Evolutionary conservation across 768 basidiomycete species (phyloP).

Genomic region (Chlorophyllum brunneum): DNA sequence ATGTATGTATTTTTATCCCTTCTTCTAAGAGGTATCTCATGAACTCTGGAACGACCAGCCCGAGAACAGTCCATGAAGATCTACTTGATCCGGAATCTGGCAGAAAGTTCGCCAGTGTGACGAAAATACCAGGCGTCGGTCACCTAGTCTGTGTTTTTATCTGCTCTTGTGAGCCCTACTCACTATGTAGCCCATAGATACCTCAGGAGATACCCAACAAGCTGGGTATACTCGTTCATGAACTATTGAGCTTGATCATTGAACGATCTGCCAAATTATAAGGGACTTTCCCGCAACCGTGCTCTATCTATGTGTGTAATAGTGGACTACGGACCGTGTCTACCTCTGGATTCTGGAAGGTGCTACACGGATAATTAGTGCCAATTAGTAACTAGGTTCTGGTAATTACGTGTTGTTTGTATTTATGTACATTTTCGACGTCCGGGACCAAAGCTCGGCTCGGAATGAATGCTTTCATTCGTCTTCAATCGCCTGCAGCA

Average conservation of each 20-base stretch:
- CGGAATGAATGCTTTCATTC: not conserved
- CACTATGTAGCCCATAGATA: conserved; percentile 7
- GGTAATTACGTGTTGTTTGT: too few species aligned
- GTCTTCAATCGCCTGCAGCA: not conserved
- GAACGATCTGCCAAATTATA: conserved; percentile 2
- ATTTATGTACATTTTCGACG: too few species aligned
- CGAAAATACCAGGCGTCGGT: conserved; percentile 23
- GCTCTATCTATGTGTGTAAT: too few species aligned
- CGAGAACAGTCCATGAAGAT: conserved; percentile 30
- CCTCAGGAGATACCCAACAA: conserved; percentile 14
- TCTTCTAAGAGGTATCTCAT: not conserved
- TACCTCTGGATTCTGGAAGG: too few species aligned
- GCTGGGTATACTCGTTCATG: conserved; percentile 9
- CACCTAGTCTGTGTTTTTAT: conserved; percentile 24
- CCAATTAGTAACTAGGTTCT: too few species aligned
- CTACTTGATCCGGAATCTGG: conserved; percentile 31
- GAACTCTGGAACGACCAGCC: conserved; percentile 21
- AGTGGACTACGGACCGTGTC: too few species aligned
- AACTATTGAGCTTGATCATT: not conserved
- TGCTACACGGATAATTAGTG: too few species aligned
- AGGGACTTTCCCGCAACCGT: not conserved
- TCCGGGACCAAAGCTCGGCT: too few species aligned
- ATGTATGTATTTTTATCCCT: conserved; percentile 46
- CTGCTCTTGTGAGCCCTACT: not conserved
- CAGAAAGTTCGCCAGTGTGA: conserved; percentile 31